phyloP scores from a whole-genome alignment of 129 eudicot species.

The Silybum marianum region DNA sequence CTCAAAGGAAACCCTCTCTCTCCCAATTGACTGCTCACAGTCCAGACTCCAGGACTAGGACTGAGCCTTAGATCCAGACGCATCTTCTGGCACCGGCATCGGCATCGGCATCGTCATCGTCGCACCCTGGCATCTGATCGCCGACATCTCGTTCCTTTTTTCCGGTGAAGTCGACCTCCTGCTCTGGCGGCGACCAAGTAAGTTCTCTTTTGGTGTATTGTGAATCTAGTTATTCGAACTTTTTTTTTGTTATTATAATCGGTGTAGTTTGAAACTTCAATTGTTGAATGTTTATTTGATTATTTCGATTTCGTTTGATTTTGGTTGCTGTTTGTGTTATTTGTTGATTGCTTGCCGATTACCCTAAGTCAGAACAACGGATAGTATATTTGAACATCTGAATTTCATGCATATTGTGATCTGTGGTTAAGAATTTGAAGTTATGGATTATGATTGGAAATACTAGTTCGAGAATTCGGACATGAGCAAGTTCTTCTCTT shows the following conservation, averaged over 20 bases:
- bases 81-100: constrained; percentile 2
- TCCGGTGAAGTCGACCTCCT: constrained; percentile 30
- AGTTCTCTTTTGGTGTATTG: neutral
- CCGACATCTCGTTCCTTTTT: neutral
- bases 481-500: no score
- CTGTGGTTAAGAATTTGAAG: neutral
- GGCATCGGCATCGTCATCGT: constrained; percentile 6
- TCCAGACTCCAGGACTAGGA: constrained; percentile 10
- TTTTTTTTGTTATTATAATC: neutral
- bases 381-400: neutral
- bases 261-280: neutral
- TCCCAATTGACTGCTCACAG: constrained; percentile 20
- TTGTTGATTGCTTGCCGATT: neutral
- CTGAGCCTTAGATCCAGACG: constrained; percentile 15
- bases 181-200: constrained; percentile 32
- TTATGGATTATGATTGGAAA: neutral
- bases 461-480: neutral
- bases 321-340: neutral
- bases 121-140: constrained; percentile 21
- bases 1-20: constrained; percentile 14
- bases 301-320: neutral
- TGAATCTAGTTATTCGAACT: constrained; percentile 6
- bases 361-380: neutral
- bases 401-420: neutral
- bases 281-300: constrained; percentile 10